A percentile compares a stretch with the other conserved stretches of the same genome.
phyloP scores from a whole-genome alignment of 2,329 filamentous ascomycete species.

The Leptographium galeiforme region DNA sequence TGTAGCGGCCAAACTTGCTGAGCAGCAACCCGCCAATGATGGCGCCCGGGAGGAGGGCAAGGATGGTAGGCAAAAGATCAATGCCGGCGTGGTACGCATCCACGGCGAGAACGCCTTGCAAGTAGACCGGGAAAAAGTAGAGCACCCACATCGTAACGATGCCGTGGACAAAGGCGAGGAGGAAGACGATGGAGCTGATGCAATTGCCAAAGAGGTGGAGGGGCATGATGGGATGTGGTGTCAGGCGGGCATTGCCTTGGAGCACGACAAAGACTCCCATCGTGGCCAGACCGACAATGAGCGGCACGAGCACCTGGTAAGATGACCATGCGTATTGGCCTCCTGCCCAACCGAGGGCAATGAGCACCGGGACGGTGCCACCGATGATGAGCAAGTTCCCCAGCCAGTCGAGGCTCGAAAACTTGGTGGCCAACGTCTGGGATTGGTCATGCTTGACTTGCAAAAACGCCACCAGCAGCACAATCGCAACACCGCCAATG shows the following conservation, averaged over 20 bases:
- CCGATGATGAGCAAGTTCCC: slow-evolving; percentile 27
- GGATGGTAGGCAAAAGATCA: slow-evolving; percentile 23
- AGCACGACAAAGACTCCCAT: slow-evolving; percentile 16
- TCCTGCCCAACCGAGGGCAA: slow-evolving; percentile 30
- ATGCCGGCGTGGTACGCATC: slow-evolving; percentile 16
- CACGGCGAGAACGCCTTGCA: slow-evolving; percentile 22
- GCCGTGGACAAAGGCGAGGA: slow-evolving; percentile 14
- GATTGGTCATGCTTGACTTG: slow-evolving; percentile 13
- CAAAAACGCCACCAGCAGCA: slow-evolving; percentile 13
- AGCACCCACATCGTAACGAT: neutral
- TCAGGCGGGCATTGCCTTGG: neutral
- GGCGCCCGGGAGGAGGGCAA: slow-evolving; percentile 22
- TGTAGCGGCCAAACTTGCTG: slow-evolving; percentile 25
- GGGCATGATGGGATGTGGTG: slow-evolving; percentile 25
- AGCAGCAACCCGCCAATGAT: slow-evolving; percentile 23
- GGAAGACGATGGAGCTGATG: neutral
- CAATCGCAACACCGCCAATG: slow-evolving; percentile 21
- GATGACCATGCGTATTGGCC: slow-evolving; percentile 25
- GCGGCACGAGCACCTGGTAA: slow-evolving; percentile 22
- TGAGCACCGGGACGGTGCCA: slow-evolving; percentile 23
- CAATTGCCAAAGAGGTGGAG: slow-evolving; percentile 23
- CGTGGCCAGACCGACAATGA: slow-evolving; percentile 20
- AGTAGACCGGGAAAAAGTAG: slow-evolving; percentile 20
- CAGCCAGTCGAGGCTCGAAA: slow-evolving; percentile 19
- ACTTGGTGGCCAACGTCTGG: neutral